Evolutionary conservation across 345 rosid genomes (phyloP).

Genomic region (Eutrema japonicum): DNA sequence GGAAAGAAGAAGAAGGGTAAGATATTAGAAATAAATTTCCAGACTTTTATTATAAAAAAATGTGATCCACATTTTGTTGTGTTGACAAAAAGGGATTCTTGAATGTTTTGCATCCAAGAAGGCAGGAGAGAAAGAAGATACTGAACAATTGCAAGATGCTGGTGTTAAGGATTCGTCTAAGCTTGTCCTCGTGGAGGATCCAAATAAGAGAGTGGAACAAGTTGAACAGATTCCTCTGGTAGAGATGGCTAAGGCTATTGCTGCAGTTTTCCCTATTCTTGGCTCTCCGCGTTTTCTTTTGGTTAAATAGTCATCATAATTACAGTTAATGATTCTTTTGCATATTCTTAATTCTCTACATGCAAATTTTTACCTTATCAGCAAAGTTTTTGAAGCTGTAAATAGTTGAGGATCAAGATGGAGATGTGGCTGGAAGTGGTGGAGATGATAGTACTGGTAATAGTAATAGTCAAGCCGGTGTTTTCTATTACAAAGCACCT

Average conservation of each 20-base stretch:
- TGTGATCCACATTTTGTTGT: background rate
- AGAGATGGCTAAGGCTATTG: constrained; percentile 55
- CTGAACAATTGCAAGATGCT: constrained; percentile 54
- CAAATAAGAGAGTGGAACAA: constrained; percentile 45
- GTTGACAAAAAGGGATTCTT: background rate
- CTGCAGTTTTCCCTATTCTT: constrained; percentile 43
- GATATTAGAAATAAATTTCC: background rate
- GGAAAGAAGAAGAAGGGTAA: constrained; percentile 98
- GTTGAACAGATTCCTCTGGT: constrained; percentile 45
- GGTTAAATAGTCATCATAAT: no score
- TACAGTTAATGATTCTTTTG: no score
- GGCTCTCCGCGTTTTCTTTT: no score
- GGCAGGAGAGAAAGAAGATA: constrained; percentile 66
- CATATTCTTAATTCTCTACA: no score
- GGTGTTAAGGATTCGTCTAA: constrained; percentile 77
- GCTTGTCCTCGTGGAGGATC: constrained; percentile 61
- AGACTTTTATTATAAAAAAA: background rate
- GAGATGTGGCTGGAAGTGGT: no score
- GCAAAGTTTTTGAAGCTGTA: no score
- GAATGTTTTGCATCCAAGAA: constrained; percentile 67
- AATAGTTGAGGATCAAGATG: no score
- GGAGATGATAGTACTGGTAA: no score
- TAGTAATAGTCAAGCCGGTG: no score
- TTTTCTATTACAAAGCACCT: no score
- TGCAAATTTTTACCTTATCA: no score